Base-by-base conservation (phyloP, 257 asterid species). In the Eucommia ulmoides region DNA sequence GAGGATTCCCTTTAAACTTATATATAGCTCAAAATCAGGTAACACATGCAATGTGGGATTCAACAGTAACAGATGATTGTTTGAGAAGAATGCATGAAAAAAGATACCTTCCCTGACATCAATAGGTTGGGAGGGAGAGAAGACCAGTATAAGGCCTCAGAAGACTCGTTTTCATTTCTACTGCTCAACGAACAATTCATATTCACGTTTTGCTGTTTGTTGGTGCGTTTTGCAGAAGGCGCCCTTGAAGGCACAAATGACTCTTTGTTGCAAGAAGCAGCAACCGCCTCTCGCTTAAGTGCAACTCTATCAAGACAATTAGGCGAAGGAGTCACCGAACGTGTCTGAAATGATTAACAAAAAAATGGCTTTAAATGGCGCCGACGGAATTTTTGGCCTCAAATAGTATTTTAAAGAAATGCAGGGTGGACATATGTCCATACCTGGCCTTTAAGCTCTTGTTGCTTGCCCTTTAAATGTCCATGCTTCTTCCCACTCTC, bases 371-470 rank as follows among this genome's bases (percentile, higher is more conserved):
- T n/a, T n/a, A n/a, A n/a, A n/a, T n/a, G n/a, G n/a, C n/a, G n/a
- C n/a, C n/a, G n/a, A n/a, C n/a, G n/a, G n/a, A n/a, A n/a, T n/a
- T n/a, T n/a, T n/a, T n/a, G n/a, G n/a, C n/a, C n/a, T n/a, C n/a
- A n/a, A n/a, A n/a, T n/a, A n/a, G n/a, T n/a, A n/a, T n/a, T n/a
- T n/a, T n/a, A n/a, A n/a, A n/a, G n/a, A n/a, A n/a, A n/a, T n/a
- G n/a, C n/a, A n/a, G n/a, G n/a, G n/a, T n/a, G n/a, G n/a, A n/a
- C n/a, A n/a, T n/a, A n/a, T n/a, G n/a, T n/a, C 38, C 66, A 51
- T 76, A 84, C 96, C 94, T 80, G 92, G 68, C 64, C 74, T 72
- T 67, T 81, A 58, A 50, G 67, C 65, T 78, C 86, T 15, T 53
- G 55, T 19, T 67, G 79, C 62, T 77, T 79, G 20, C 61, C 74